phyloP scores from a whole-genome alignment of 2,329 filamentous ascomycete genomes.

The Neofusicoccum kwambonambiense region DNA sequence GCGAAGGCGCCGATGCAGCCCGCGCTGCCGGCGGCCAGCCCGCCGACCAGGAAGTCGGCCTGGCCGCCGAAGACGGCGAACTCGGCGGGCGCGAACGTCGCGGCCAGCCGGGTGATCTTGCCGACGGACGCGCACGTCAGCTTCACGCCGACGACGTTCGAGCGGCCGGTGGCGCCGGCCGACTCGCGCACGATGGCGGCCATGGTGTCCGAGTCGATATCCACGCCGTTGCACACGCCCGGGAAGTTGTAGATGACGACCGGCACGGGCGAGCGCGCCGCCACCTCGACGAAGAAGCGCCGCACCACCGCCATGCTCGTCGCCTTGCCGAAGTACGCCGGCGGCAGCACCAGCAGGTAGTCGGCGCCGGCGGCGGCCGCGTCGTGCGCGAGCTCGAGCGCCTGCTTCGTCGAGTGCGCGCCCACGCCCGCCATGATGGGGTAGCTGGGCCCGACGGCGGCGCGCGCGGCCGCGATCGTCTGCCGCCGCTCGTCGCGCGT shows the following conservation, averaged over 20 bases:
- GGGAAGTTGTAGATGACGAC: conserved; percentile 74
- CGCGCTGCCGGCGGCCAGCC: conserved; percentile 52
- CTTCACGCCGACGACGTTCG: conserved; percentile 62
- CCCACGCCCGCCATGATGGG: conserved; percentile 46
- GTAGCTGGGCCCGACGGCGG: conserved; percentile 41
- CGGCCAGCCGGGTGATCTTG: conserved; percentile 64
- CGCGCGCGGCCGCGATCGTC: conserved; percentile 39
- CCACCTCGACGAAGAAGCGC: conserved; percentile 50
- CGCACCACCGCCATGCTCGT: conserved; percentile 42
- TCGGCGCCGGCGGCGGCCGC: conserved; percentile 42
- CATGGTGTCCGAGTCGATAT: conserved; percentile 65
- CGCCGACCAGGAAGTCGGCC: conserved; percentile 65
- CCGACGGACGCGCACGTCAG: conserved; percentile 72
- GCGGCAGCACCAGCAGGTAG: conserved; percentile 44
- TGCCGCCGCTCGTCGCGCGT: conserved; percentile 43
- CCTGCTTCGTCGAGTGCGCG: conserved; percentile 44
- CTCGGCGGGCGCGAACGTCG: conserved; percentile 46
- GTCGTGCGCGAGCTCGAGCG: conserved; percentile 43
- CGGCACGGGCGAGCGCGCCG: conserved; percentile 59
- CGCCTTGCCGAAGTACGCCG: conserved; percentile 37
- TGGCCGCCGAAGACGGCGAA: conserved; percentile 73
- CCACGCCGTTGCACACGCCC: conserved; percentile 58
- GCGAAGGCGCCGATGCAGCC: conserved; percentile 49
- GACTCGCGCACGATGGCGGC: conserved; percentile 28
- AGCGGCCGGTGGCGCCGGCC: conserved; percentile 29